Conservation (phyloP, 768 basidiomycete genomes). For the Clathrus columnatus region DNA sequence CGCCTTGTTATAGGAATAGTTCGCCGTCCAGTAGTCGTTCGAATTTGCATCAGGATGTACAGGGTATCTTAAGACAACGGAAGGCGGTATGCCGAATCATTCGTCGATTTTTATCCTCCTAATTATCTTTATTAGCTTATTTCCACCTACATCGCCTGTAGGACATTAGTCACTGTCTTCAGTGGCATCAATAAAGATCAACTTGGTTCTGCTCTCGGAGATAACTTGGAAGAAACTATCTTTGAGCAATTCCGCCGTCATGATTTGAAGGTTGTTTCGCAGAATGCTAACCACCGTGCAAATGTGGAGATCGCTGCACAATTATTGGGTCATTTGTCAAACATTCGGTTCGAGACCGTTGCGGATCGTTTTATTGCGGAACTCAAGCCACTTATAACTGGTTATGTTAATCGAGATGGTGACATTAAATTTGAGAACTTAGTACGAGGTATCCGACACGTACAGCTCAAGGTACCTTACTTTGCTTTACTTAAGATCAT, state of each 20-base stretch:
- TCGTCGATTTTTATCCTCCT: not conserved
- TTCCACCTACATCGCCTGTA: constrained; percentile 84
- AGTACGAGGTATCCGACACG: constrained; percentile 68
- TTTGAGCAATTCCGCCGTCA: constrained; percentile 78
- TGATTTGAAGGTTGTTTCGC: constrained; percentile 53
- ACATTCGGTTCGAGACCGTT: constrained; percentile 85
- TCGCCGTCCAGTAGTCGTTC: constrained; percentile 5
- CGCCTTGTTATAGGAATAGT: not conserved
- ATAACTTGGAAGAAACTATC: constrained; percentile 76
- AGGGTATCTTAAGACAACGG: constrained; percentile 53
- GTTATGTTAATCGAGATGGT: constrained; percentile 68
- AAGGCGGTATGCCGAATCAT: constrained; percentile 33
- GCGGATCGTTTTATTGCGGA: constrained; percentile 85
- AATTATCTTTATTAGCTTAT: constrained; percentile 36
- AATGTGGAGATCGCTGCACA: constrained; percentile 80
- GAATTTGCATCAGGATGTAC: constrained; percentile 30
- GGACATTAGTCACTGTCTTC: constrained; percentile 72
- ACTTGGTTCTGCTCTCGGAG: constrained; percentile 68
- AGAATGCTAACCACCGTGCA: constrained; percentile 66
- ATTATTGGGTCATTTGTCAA: constrained; percentile 77
- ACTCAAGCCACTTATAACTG: constrained; percentile 62
- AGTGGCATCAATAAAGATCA: constrained; percentile 66
- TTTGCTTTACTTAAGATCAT: not conserved
- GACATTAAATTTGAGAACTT: constrained; percentile 82
- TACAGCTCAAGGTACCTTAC: constrained; percentile 63